phyloP scores from a whole-genome alignment of 2,329 filamentous ascomycete species.

The Verticillium albo-atrum region DNA sequence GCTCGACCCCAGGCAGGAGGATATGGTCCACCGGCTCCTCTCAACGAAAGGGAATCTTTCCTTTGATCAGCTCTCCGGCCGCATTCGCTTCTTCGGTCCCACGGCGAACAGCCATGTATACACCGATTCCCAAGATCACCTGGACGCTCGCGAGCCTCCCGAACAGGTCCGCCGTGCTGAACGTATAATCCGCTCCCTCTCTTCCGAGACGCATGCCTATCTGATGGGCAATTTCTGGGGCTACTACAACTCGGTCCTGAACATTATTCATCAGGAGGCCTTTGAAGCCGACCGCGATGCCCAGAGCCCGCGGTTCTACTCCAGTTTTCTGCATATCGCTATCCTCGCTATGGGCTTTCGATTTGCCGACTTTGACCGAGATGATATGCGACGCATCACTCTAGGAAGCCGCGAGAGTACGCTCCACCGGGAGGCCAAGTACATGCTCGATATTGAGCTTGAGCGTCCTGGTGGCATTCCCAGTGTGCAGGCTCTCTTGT shows the following conservation, averaged over 20 bases:
- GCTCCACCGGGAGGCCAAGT: constrained; percentile 48
- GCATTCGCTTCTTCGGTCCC: constrained; percentile 48
- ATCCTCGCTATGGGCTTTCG: constrained; percentile 49
- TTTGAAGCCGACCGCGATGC: constrained; percentile 43
- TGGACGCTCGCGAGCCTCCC: constrained; percentile 31
- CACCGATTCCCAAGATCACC: constrained; percentile 30
- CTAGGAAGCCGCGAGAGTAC: constrained; percentile 44
- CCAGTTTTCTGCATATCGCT: constrained; percentile 45
- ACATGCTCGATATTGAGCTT: constrained; percentile 48
- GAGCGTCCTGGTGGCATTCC: constrained; percentile 48
- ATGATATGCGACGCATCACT: constrained; percentile 42
- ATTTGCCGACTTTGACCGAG: constrained; percentile 41
- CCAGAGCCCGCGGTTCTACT: constrained; percentile 44
- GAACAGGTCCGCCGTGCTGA: constrained; percentile 43
- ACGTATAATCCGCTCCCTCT: constrained; percentile 40
- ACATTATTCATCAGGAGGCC: constrained; percentile 42
- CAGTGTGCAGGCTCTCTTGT: constrained; percentile 44
- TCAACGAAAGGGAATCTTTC: constrained; percentile 44
- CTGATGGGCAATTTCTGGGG: constrained; percentile 48
- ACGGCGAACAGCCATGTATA: constrained; percentile 50
- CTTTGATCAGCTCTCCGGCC: constrained; percentile 45
- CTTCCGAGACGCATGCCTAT: constrained; percentile 43
- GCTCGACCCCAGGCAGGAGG: constrained; percentile 36
- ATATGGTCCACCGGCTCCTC: constrained; percentile 43
- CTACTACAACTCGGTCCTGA: constrained; percentile 44